Base-by-base conservation (phyloP, 2,329 filamentous ascomycete species). In the Epichloe scottii region DNA sequence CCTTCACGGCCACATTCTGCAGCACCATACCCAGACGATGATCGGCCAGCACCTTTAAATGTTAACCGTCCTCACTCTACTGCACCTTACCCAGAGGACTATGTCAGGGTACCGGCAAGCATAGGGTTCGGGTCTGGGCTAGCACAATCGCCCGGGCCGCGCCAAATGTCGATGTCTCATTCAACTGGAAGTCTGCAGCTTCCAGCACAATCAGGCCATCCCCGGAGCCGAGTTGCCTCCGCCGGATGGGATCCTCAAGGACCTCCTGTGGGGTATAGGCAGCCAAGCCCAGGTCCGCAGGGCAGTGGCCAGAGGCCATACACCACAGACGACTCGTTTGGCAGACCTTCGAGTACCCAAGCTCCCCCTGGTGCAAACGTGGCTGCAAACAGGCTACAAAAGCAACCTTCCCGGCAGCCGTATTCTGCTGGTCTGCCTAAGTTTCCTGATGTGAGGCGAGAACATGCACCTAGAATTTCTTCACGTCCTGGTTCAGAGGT, bases 1-100 rank as follows among this genome's bases (percentile, higher is more conserved):
- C 57, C 56, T 37, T 57, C 65, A 44, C 72, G 79, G 35, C 66
- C 78, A 15, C 76, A 72, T 51, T 77, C 82, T 10, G 72, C 77
- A 21, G 81, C 81, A 1, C 85, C 85, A 1, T 89, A 89, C 59
- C 85, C 85, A 0, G 75, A 82, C 47, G 84, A 87, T 56, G 82
- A 86, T 56, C 71, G 73, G 49, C 76, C 80, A 19, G 71, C 75
- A 45, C 73, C 71, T n/a, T 63, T 74, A 43, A 70, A 64, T 51
- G 53, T 71, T 17, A 62, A 58, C 47, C 68, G 75, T 37, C 67
- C 75, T 4, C 70, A 69, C 51, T 75, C 76, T 3, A 63, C 67
- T 3, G 71, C 71, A 0, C 76, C 76, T 0, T 79, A 79, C 54
- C 76, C 76, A 3, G 76, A 78, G 42, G 75, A 78, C 50, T 76